Evolutionary conservation across 345 rosid genomes (phyloP), one percentile per base, ranked within the genome.

Genomic region (Firmiana major): DNA sequence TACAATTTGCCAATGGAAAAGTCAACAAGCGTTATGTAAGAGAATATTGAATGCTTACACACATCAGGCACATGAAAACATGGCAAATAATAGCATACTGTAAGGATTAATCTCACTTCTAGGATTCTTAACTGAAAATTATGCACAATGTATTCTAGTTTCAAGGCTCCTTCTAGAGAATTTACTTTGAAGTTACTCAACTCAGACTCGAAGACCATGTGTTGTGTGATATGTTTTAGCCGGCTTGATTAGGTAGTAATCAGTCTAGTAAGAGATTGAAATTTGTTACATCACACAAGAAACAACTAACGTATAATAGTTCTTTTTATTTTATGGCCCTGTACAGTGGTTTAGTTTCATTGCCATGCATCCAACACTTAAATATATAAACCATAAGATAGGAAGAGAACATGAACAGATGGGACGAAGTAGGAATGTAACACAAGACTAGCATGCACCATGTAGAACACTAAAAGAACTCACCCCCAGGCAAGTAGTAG

Each of bases 401-500:
- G 17, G 9, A 73, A 49, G 38, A 60, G 64, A 48, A 65, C 22
- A 60, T 6, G 57, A 69, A 26, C 13, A 21, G 9, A 17, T 31
- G 5, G 60, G 22, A 49, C 9, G 60, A n/a, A 51, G 46, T 71
- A 51, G 28, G 62, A 53, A 64, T 21, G 6, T 19, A 21, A 21
- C 4, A 67, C 49, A 73, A 63, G 45, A 75, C n/a, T 28, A 42
- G 34, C 28, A 17, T 12, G 48, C 48, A 48, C 49, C 16, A 10
- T 53, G 4, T 53, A 77, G 66, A 71, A 57, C 51, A 28, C 34
- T 26, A 15, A 53, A 12, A 62, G 66, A 71, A 85, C 97, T 93
- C 74, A 95, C 98, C 99, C 96, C 97, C 96, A 93, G 48, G 99
- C 90, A 79, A 95, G 97, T 71, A 95, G 91, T 72, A 95, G 91